Evolutionary conservation across 2,329 filamentous ascomycete species (phyloP).

Genomic region (Drechslerella coelobrocha): DNA sequence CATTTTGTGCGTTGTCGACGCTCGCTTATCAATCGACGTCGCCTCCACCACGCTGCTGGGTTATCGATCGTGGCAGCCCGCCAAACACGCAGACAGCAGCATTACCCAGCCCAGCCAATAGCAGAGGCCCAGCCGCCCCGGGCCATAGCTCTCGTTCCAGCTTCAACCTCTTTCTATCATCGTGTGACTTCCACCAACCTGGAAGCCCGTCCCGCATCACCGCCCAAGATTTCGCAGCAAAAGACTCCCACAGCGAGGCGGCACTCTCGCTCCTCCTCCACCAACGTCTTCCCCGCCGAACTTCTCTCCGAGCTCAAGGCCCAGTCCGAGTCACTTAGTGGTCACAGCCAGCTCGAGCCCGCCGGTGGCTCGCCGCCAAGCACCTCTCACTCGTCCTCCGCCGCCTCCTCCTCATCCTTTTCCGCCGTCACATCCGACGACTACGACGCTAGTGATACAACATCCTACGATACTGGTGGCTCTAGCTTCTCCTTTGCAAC

Average conservation of each 20-base stretch:
- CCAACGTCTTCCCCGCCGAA: conserved; percentile 42
- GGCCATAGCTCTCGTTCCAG: conserved; percentile 21
- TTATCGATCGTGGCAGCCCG: conserved; percentile 22
- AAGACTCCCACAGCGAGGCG: conserved; percentile 41
- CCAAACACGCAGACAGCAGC: conserved; percentile 17
- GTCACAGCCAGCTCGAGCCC: conserved; percentile 1
- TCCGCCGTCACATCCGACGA: conserved; percentile 44
- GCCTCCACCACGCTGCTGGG: background rate
- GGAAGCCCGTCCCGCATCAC: conserved; percentile 42
- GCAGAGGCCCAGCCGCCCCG: conserved; percentile 19
- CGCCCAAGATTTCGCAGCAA: conserved; percentile 51
- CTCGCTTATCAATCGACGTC: conserved; percentile 26
- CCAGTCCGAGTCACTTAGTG: conserved; percentile 47
- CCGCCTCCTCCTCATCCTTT: conserved; percentile 5
- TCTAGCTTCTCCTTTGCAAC: conserved; percentile 29
- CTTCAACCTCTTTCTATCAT: background rate
- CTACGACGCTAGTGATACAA: conserved; percentile 9
- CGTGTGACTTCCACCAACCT: conserved; percentile 40
- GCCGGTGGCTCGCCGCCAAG: conserved; percentile 20
- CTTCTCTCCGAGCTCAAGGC: conserved; percentile 45
- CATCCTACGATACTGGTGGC: conserved; percentile 9
- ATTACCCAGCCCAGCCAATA: conserved; percentile 23
- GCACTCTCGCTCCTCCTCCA: conserved; percentile 51
- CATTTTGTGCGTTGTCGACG: conserved; percentile 31
- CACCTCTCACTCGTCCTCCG: background rate